phyloP scores from a whole-genome alignment of 495 filamentous ascomycete species.

The Tuber aestivum region DNA sequence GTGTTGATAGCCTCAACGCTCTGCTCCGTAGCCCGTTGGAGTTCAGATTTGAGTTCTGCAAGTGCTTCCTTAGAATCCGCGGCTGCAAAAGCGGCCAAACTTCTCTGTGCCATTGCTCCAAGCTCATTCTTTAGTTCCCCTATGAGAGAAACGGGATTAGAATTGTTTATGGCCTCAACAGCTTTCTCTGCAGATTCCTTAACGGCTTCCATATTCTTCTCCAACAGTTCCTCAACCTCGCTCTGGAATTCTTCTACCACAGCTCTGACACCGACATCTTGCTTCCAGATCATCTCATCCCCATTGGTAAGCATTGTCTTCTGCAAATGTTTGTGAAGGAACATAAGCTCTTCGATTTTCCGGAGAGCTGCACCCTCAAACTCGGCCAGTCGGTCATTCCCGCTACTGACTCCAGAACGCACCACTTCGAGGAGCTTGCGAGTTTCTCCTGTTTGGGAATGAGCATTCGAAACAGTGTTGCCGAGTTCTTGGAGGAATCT shows the following conservation, averaged over 20 bases:
- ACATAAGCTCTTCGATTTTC: slow-evolving; percentile 65
- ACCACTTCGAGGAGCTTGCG: slow-evolving; percentile 43
- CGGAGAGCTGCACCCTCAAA: slow-evolving; percentile 36
- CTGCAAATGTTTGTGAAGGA: slow-evolving; percentile 58
- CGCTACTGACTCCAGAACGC: slow-evolving; percentile 37
- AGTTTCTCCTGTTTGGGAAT: slow-evolving; percentile 38
- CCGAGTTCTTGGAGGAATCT: slow-evolving; percentile 41
- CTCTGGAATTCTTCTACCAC: slow-evolving; percentile 81
- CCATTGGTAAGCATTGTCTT: slow-evolving; percentile 33
- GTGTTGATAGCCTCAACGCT: slow-evolving; percentile 30
- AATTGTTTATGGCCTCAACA: slow-evolving; percentile 46
- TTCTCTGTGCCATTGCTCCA: slow-evolving; percentile 42
- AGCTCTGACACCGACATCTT: slow-evolving; percentile 59
- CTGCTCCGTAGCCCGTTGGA: slow-evolving; percentile 17
- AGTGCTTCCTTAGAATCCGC: slow-evolving; percentile 57
- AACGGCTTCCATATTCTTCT: slow-evolving; percentile 55
- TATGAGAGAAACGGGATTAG: slow-evolving; percentile 51
- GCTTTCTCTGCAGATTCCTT: slow-evolving; percentile 52
- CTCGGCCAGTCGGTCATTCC: slow-evolving; percentile 39
- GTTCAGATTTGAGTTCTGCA: slow-evolving; percentile 67
- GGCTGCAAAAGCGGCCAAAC: slow-evolving; percentile 39
- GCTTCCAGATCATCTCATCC: slow-evolving; percentile 40
- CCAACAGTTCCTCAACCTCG: slow-evolving; percentile 75
- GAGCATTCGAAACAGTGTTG: slow-evolving; percentile 32
- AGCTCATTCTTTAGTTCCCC: slow-evolving; percentile 73